Evolutionary conservation across 225 moss, liverwort and hornwort genomes (phyloP).

Genomic region (Polytrichum formosum): DNA sequence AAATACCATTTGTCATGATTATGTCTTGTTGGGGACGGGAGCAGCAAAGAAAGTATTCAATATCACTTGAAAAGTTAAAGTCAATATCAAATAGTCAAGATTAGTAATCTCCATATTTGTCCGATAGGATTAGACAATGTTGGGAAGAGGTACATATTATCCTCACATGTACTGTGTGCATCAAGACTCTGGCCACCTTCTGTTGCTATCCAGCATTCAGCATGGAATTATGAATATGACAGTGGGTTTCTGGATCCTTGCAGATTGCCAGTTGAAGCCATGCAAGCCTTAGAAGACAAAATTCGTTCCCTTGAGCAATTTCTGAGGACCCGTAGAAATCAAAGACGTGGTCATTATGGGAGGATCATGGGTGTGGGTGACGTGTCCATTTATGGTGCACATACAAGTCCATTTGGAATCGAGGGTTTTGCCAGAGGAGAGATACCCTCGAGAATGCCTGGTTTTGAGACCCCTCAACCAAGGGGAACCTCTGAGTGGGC

Average conservation of each 20-base stretch:
- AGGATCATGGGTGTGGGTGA: slow-evolving; percentile 83
- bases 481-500: slow-evolving; percentile 49
- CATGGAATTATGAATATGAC: too few species aligned
- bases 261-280: slow-evolving; percentile 86
- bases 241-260: not conserved
- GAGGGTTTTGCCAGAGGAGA: slow-evolving; percentile 77
- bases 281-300: slow-evolving; percentile 90
- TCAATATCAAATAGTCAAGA: too few species aligned
- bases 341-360: slow-evolving; percentile 91
- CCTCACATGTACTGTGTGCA: too few species aligned
- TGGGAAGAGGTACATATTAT: too few species aligned
- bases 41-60: too few species aligned
- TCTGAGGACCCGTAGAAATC: slow-evolving; percentile 81
- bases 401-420: slow-evolving; percentile 55
- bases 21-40: not conserved
- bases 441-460: slow-evolving; percentile 60
- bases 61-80: too few species aligned
- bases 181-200: too few species aligned
- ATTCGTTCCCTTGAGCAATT: slow-evolving; percentile 93
- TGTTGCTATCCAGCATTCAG: too few species aligned
- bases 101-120: too few species aligned
- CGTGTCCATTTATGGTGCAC: slow-evolving; percentile 73
- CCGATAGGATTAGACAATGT: too few species aligned
- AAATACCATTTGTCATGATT: not conserved
- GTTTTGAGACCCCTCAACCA: slow-evolving; percentile 77